These are phyloP conservation scores for Blastomyces emzantsi DNA, from an alignment of 2,329 filamentous ascomycete species.

Conservation along the genomic window DNA sequence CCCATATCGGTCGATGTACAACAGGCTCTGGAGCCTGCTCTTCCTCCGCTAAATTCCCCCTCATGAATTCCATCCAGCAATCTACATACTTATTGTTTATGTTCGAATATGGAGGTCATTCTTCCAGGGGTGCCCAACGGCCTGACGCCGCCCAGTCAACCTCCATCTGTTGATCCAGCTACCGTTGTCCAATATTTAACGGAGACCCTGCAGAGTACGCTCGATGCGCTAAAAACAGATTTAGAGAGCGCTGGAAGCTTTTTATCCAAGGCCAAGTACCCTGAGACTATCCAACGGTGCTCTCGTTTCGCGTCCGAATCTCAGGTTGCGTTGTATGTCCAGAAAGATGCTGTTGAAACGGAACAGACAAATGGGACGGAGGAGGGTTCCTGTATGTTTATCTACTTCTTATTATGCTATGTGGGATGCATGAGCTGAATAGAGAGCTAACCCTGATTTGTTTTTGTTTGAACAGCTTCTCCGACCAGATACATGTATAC, in stretches of 20 bases:
- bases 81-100: slow-evolving; percentile 18
- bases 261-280: slow-evolving; percentile 60
- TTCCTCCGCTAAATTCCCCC: slow-evolving; percentile 17
- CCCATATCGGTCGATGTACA: slow-evolving; percentile 16
- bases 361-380: slow-evolving; percentile 36
- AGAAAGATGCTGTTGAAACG: slow-evolving; percentile 51
- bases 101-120: slow-evolving; percentile 18
- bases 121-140: slow-evolving; percentile 20
- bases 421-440: background rate
- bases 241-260: slow-evolving; percentile 74
- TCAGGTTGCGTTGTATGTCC: slow-evolving; percentile 81
- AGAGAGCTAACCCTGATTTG: background rate
- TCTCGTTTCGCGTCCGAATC: slow-evolving; percentile 81
- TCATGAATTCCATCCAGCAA: slow-evolving; percentile 25
- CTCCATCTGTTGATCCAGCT: slow-evolving; percentile 51
- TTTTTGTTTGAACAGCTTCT: slow-evolving; percentile 19
- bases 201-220: slow-evolving; percentile 60
- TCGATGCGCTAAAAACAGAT: slow-evolving; percentile 67
- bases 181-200: slow-evolving; percentile 63
- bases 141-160: slow-evolving; percentile 12
- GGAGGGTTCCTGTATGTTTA: slow-evolving; percentile 34
- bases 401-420: background rate
- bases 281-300: slow-evolving; percentile 79
- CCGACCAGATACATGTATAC: slow-evolving; percentile 58
- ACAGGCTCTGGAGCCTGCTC: slow-evolving; percentile 8